A percentile compares a stretch with the other conserved stretches of the same genome.
Conservation (phyloP, 106 monocot species). For the Allium fistulosum region DNA sequence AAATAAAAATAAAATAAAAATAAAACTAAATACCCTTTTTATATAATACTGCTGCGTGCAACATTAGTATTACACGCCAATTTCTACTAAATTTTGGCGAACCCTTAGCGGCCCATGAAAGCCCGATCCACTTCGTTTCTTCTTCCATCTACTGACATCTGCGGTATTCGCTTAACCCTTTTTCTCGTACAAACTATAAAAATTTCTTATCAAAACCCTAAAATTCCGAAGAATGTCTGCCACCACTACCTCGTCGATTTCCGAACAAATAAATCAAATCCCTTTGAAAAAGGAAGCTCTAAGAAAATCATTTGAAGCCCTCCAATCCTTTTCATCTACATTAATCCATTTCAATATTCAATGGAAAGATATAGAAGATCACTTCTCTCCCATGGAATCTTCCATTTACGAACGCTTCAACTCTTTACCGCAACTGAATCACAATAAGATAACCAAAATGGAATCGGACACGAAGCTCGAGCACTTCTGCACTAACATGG, state of each 20-base stretch:
- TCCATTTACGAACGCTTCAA: conserved; percentile 40
- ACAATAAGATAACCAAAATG: not conserved
- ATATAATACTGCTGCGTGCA: too few species aligned
- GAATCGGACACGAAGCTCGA: not conserved
- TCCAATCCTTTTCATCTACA: conserved; percentile 35
- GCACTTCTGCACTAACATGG: conserved; percentile 30
- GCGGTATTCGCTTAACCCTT: not conserved
- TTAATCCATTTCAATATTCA: conserved; percentile 35
- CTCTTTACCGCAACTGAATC: not conserved
- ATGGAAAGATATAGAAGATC: conserved; percentile 56
- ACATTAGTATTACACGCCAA: too few species aligned
- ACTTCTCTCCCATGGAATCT: conserved; percentile 28
- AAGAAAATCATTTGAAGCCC: conserved; percentile 32
- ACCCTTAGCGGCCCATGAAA: too few species aligned
- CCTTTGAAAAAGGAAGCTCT: conserved; percentile 44
- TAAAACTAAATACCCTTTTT: too few species aligned
- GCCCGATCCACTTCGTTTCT: not conserved
- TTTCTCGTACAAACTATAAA: not conserved
- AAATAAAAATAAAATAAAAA: too few species aligned
- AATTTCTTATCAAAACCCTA: not conserved
- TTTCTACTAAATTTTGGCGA: too few species aligned
- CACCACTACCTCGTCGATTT: conserved; percentile 19
- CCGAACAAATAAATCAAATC: conserved; percentile 27
- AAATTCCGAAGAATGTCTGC: too few species aligned
- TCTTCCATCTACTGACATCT: not conserved